Evolutionary conservation across 2,329 filamentous ascomycete species (phyloP).

Genomic region (Aspergillus sclerotialis): DNA sequence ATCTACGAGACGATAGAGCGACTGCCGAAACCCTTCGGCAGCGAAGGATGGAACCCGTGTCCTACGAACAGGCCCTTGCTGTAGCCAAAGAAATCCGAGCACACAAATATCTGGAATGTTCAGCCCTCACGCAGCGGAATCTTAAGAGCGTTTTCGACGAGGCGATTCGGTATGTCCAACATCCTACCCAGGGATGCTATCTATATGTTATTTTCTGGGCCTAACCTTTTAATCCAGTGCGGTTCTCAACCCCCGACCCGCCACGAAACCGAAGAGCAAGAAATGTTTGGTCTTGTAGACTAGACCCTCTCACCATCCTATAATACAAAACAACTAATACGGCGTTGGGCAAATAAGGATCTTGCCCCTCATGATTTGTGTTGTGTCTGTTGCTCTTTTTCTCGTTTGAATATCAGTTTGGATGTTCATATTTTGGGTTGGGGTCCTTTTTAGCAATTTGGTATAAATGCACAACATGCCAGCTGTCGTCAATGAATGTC

Average conservation of each 20-base stretch:
- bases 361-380: constrained; percentile 8
- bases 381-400: constrained; percentile 6
- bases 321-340: constrained; percentile 34
- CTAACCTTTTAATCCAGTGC: constrained; percentile 27
- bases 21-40: constrained; percentile 76
- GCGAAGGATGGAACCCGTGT: constrained; percentile 95
- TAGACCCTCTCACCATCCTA: constrained; percentile 19
- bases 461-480: constrained; percentile 20
- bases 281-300: constrained; percentile 41
- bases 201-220: background rate
- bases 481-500: too few species aligned
- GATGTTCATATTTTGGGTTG: constrained; percentile 11
- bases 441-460: constrained; percentile 12
- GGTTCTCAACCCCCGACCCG: constrained; percentile 42
- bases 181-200: too few species aligned
- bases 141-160: constrained; percentile 98
- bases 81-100: constrained; percentile 92
- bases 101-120: constrained; percentile 97
- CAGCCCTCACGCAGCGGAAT: constrained; percentile 90
- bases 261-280: constrained; percentile 39
- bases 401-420: background rate
- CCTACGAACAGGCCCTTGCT: constrained; percentile 82
- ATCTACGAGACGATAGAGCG: constrained; percentile 80
- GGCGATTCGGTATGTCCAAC: constrained; percentile 73
- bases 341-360: constrained; percentile 27